A percentile compares a stretch with the other conserved stretches of the same genome.
Conservation (phyloP, 441 rosid species). For the Omphalea diandra region DNA sequence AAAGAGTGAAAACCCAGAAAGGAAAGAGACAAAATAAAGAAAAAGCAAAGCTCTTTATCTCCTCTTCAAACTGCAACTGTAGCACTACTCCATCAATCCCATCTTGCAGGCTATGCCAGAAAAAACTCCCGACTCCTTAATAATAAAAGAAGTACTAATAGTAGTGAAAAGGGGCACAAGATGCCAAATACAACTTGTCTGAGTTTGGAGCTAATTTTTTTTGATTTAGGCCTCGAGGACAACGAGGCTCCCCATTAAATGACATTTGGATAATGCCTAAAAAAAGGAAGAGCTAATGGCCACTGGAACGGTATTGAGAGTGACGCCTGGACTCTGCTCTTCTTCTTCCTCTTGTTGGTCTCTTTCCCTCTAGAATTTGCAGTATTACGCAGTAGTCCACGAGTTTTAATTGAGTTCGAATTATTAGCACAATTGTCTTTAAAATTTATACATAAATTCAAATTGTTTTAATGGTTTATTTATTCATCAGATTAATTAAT, state of each 20-base stretch:
- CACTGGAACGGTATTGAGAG: no score
- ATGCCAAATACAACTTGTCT: constrained; percentile 4
- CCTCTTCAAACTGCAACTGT: background rate
- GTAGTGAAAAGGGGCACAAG: background rate
- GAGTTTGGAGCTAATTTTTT: background rate
- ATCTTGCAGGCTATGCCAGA: background rate
- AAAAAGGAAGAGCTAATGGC: background rate
- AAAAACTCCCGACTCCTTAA: no score
- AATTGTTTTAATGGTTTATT: no score
- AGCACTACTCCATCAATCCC: background rate
- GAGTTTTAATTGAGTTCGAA: no score
- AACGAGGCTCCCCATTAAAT: constrained; percentile 3
- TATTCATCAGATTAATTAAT: no score
- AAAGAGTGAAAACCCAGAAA: constrained; percentile 7
- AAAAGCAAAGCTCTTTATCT: background rate
- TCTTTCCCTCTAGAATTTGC: background rate
- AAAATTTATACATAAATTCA: no score
- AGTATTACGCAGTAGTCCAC: no score
- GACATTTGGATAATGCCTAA: background rate
- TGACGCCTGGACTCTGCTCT: background rate
- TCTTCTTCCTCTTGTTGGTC: background rate
- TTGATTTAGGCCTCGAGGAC: constrained; percentile 10
- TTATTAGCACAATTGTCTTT: no score
- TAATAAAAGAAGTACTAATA: no score
- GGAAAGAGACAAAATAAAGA: background rate